Evolutionary conservation across 371 early-diverging fungal genomes (phyloP).

Genomic region (Mucor sp.): DNA sequence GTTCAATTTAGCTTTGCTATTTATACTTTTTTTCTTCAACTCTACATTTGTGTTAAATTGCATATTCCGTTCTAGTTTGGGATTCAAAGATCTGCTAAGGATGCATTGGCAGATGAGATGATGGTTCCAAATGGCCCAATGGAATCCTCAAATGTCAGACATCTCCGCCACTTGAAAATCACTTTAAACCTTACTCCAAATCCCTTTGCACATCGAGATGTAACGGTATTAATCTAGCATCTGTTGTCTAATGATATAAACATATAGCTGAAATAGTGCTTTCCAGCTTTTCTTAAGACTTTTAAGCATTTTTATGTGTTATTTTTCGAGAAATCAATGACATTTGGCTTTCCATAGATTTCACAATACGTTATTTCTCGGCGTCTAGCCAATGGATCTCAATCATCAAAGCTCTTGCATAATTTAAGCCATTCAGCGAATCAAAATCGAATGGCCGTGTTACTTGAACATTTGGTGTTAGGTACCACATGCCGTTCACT

Average conservation of each 20-base stretch:
- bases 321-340: not conserved
- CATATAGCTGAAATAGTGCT: no score
- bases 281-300: not conserved
- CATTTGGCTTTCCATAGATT: not conserved
- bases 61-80: not conserved
- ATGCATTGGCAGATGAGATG: conserved; percentile 17
- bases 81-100: conserved; percentile 9
- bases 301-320: not conserved
- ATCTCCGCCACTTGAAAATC: conserved; percentile 6
- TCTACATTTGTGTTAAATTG: not conserved
- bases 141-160: not conserved
- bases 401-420: conserved; percentile 11
- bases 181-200: not conserved
- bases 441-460: not conserved
- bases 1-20: not conserved
- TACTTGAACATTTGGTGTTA: not conserved
- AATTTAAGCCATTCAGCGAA: not conserved
- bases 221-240: not conserved
- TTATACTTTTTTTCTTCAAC: not conserved
- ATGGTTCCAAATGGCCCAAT: conserved; percentile 8
- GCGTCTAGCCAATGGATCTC: conserved; percentile 5
- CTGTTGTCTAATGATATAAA: not conserved
- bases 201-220: not conserved
- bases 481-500: not conserved
- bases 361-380: not conserved